phyloP scores from a whole-genome alignment of 495 filamentous ascomycete species.

The Hypoxylon lenormandii region DNA sequence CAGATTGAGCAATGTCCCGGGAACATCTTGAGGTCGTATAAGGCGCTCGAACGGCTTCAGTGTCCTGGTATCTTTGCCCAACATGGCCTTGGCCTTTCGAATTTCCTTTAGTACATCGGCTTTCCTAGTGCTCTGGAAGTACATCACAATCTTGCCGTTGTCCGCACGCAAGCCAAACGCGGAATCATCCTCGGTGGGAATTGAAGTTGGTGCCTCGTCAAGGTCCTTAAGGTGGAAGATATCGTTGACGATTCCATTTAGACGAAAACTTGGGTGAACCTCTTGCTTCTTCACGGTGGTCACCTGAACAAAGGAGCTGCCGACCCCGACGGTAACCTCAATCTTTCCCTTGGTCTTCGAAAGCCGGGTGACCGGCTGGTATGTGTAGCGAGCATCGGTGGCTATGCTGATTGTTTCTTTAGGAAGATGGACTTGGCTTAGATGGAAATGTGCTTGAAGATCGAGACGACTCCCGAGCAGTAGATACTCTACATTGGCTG shows the following conservation, averaged over 20 bases:
- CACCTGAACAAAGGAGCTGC: constrained; percentile 74
- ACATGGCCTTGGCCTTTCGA: constrained; percentile 68
- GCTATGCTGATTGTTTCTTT: constrained; percentile 75
- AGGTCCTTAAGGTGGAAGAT: constrained; percentile 73
- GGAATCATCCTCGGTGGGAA: constrained; percentile 73
- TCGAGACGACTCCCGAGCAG: constrained; percentile 70
- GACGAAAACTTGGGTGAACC: constrained; percentile 66
- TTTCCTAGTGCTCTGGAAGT: constrained; percentile 72
- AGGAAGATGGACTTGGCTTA: constrained; percentile 70
- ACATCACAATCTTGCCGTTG: constrained; percentile 75
- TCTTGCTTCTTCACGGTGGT: constrained; percentile 75
- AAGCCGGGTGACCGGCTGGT: constrained; percentile 70
- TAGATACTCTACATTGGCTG: constrained; percentile 70
- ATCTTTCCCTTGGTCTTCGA: constrained; percentile 75
- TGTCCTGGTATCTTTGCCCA: constrained; percentile 68
- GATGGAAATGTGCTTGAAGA: constrained; percentile 72
- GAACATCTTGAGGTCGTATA: constrained; percentile 74
- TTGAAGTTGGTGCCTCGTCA: constrained; percentile 71
- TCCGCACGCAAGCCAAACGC: constrained; percentile 74
- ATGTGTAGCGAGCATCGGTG: constrained; percentile 72
- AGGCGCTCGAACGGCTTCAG: constrained; percentile 69
- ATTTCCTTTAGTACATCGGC: constrained; percentile 70
- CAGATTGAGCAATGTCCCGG: constrained; percentile 73
- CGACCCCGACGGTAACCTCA: constrained; percentile 73
- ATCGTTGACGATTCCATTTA: constrained; percentile 73